Conservation (phyloP, 371 early-diverging fungal species). For the Polyrhizophydium stewartii region DNA sequence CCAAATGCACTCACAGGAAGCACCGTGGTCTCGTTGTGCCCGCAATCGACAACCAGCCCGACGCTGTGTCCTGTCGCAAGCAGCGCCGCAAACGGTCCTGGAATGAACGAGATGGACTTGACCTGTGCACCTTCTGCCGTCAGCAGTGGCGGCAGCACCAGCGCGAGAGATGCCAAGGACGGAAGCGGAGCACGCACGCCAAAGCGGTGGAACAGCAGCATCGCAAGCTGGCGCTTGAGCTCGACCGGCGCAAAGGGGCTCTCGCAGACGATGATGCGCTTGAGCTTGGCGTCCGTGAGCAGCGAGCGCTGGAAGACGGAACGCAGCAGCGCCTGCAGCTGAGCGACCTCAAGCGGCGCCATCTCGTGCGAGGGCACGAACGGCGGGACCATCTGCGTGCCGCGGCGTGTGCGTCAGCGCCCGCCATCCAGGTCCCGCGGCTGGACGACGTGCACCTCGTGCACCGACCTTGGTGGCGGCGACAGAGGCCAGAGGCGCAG, state of each 20-base stretch:
- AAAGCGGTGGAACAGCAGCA: not conserved
- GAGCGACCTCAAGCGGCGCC: no score
- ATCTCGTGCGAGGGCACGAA: no score
- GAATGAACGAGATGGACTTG: slow-evolving; percentile 79
- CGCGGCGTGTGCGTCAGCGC: no score
- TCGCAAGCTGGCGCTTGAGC: not conserved
- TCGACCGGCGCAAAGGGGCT: not conserved
- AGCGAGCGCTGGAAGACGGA: not conserved
- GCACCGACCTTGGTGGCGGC: no score
- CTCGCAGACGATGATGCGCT: slow-evolving; percentile 3
- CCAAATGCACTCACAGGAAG: slow-evolving; percentile 60
- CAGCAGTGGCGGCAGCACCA: not conserved
- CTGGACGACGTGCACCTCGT: no score
- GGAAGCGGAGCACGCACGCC: not conserved
- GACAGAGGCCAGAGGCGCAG: no score
- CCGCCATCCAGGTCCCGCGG: no score
- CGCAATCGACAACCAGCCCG: slow-evolving; percentile 13
- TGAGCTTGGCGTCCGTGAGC: not conserved
- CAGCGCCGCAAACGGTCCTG: slow-evolving; percentile 68
- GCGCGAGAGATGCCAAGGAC: not conserved
- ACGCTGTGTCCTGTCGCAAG: slow-evolving; percentile 49
- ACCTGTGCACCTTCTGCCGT: slow-evolving; percentile 33
- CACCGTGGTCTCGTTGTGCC: slow-evolving; percentile 62
- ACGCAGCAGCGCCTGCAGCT: not conserved
- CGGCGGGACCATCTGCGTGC: no score